phyloP scores from a whole-genome alignment of 2,329 filamentous ascomycete species.

The Alternaria solani region DNA sequence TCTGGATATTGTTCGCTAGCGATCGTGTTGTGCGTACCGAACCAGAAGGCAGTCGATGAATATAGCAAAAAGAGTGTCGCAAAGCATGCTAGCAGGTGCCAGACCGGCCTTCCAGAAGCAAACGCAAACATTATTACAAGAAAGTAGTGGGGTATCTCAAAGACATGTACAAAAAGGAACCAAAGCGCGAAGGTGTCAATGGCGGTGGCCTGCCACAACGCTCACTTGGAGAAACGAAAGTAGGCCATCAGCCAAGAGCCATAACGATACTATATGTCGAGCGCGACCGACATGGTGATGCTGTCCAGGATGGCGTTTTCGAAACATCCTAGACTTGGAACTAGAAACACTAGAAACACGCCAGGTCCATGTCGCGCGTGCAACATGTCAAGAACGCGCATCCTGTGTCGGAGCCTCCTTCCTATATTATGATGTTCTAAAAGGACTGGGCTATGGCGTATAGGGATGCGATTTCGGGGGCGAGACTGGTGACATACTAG shows the following conservation, averaged over 20 bases:
- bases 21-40: conserved; percentile 16
- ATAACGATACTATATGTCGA: conserved; percentile 21
- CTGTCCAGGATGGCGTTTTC: conserved; percentile 12
- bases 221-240: conserved; percentile 1
- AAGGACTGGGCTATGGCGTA: background rate
- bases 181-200: conserved; percentile 4
- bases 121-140: conserved; percentile 41
- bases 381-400: background rate
- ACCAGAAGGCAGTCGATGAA: conserved; percentile 24
- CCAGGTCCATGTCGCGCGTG: conserved; percentile 3
- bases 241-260: conserved; percentile 4
- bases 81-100: conserved; percentile 34
- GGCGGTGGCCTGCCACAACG: conserved; percentile 19
- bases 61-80: conserved; percentile 26
- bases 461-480: background rate
- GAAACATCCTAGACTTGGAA: conserved; percentile 40
- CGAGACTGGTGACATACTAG: background rate
- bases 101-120: conserved; percentile 32
- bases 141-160: conserved; percentile 15
- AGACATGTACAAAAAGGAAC: conserved; percentile 11
- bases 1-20: conserved; percentile 8
- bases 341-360: conserved; percentile 18
- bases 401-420: background rate
- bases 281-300: conserved; percentile 3
- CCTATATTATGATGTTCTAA: background rate